phyloP scores from a whole-genome alignment of 2,329 filamentous ascomycete genomes.

The Venturia aucupariae region DNA sequence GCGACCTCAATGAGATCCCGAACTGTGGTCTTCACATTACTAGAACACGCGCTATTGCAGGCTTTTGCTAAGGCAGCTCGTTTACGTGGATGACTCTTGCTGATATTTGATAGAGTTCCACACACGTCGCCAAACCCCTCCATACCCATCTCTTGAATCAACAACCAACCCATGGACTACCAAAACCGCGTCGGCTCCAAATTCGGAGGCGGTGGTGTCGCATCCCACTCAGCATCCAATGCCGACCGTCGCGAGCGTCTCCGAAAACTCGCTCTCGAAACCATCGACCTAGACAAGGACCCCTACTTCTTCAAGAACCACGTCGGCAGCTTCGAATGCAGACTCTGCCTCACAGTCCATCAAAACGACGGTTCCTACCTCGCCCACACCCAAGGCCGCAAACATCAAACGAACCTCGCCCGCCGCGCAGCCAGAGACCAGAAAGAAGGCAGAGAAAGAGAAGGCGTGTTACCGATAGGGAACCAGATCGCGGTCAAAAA shows the following conservation, averaged over 20 bases:
- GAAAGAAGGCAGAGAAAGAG: constrained; percentile 62
- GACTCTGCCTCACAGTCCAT: constrained; percentile 92
- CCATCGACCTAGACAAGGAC: constrained; percentile 98
- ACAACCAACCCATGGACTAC: constrained; percentile 9
- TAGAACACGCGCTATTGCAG: no score
- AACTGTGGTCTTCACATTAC: no score
- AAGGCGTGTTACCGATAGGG: constrained; percentile 64
- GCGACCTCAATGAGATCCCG: no score
- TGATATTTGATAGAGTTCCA: no score
- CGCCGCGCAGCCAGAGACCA: constrained; percentile 92
- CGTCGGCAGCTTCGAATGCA: constrained; percentile 94
- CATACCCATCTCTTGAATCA: not conserved
- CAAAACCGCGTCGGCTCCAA: constrained; percentile 94
- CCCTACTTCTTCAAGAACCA: constrained; percentile 99
- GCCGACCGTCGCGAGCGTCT: constrained; percentile 95
- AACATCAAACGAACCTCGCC: constrained; percentile 97
- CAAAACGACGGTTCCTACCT: constrained; percentile 99
- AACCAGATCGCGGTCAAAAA: constrained; percentile 61
- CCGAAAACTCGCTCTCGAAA: constrained; percentile 95
- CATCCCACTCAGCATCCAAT: constrained; percentile 86
- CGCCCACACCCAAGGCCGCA: constrained; percentile 94
- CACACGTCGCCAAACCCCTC: no score
- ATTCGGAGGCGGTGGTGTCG: constrained; percentile 94
- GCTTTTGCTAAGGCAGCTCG: no score
- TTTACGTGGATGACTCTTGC: no score